phyloP scores from a whole-genome alignment of 345 rosid species.

The Eutrema japonicum region DNA sequence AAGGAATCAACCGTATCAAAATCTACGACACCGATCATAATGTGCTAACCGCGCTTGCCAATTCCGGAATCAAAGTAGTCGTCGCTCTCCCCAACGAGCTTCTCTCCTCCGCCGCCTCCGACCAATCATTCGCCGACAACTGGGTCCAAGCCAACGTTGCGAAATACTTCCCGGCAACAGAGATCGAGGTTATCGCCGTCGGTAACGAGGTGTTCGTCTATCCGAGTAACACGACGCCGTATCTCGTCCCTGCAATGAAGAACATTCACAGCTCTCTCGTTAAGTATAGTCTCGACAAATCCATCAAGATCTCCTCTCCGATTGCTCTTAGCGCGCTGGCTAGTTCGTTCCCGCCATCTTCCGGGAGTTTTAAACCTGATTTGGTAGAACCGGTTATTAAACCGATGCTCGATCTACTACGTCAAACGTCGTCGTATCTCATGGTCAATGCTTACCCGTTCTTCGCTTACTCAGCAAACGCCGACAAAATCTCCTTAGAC shows the following conservation, averaged over 20 bases:
- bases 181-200: slow-evolving; percentile 74
- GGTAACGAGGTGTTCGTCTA: slow-evolving; percentile 92
- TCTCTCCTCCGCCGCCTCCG: slow-evolving; percentile 64
- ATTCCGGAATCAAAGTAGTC: slow-evolving; percentile 59
- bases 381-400: slow-evolving; percentile 61
- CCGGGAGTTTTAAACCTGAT: slow-evolving; percentile 68
- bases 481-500: slow-evolving; percentile 63
- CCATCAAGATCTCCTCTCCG: slow-evolving; percentile 72
- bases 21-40: slow-evolving; percentile 68
- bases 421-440: slow-evolving; percentile 61
- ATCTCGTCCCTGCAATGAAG: slow-evolving; percentile 81
- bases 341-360: slow-evolving; percentile 73
- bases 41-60: slow-evolving; percentile 66
- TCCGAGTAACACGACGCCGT: slow-evolving; percentile 60
- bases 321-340: slow-evolving; percentile 66
- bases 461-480: slow-evolving; percentile 68
- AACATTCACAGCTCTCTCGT: slow-evolving; percentile 64
- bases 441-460: slow-evolving; percentile 90
- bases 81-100: slow-evolving; percentile 81
- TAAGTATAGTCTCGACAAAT: slow-evolving; percentile 52
- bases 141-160: slow-evolving; percentile 68
- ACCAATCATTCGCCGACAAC: slow-evolving; percentile 70
- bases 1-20: slow-evolving; percentile 60
- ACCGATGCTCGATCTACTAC: slow-evolving; percentile 75
- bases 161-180: slow-evolving; percentile 56